phyloP scores from a whole-genome alignment of 2,329 filamentous ascomycete species.

The Phymatotrichopsis omnivora region DNA sequence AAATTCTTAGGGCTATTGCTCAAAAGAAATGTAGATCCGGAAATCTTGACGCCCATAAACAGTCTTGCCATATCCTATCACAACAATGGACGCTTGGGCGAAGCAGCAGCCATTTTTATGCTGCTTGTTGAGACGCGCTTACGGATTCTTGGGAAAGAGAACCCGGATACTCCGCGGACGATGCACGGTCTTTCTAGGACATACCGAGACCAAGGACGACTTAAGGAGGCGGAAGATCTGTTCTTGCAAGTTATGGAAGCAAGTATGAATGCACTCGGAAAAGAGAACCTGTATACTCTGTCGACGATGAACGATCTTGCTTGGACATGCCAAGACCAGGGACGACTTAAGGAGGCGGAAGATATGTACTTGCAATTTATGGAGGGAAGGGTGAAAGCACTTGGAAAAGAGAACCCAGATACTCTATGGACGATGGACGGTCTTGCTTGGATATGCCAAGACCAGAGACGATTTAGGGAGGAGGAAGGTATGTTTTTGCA shows the following conservation, averaged over 20 bases:
- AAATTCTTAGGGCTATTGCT: too few relatives aligned
- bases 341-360: conserved; percentile 1
- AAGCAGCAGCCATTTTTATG: background rate
- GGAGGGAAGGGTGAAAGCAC: conserved; percentile 2
- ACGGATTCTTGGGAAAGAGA: background rate
- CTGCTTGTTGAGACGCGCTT: background rate
- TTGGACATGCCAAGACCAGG: background rate
- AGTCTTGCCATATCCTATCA: too few relatives aligned
- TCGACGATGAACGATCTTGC: conserved; percentile 4
- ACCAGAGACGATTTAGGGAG: background rate
- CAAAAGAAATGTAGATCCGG: too few relatives aligned
- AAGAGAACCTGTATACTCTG: conserved; percentile 9
- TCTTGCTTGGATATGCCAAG: background rate
- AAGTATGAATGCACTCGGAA: background rate
- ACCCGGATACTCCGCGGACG: background rate
- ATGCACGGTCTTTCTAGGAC: conserved; percentile 12
- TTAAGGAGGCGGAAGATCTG: conserved; percentile 6
- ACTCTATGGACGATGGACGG: conserved; percentile 14
- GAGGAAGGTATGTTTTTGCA: too few relatives aligned
- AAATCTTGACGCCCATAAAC: too few relatives aligned
- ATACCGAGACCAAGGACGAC: background rate
- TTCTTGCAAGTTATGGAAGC: conserved; percentile 2
- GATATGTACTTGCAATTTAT: background rate
- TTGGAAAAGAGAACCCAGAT: conserved; percentile 23
- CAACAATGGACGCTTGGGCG: too few relatives aligned